phyloP scores from a whole-genome alignment of 1,284 basidiomycete genomes.

The Leccinum solheimii region DNA sequence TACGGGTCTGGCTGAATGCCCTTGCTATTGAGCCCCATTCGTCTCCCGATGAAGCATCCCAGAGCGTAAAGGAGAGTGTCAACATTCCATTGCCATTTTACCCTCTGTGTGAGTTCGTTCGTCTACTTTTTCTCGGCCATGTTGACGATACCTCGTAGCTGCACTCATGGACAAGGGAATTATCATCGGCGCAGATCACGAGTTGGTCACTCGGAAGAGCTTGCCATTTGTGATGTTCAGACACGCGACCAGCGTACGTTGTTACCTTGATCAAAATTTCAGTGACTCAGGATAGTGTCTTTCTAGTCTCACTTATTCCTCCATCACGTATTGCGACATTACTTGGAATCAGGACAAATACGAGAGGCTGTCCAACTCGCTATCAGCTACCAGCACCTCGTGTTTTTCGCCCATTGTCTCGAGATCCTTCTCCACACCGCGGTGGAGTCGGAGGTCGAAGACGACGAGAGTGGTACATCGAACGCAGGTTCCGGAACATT shows the following conservation, averaged over 20 bases:
- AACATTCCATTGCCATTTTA: slow-evolving; percentile 93
- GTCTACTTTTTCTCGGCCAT: slow-evolving; percentile 4
- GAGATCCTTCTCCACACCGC: slow-evolving; percentile 94
- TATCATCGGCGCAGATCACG: slow-evolving; percentile 94
- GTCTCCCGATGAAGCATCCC: slow-evolving; percentile 44
- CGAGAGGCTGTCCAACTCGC: slow-evolving; percentile 86
- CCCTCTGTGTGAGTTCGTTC: slow-evolving; percentile 76
- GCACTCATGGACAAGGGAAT: slow-evolving; percentile 98
- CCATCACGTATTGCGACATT: slow-evolving; percentile 86
- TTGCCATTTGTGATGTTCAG: slow-evolving; percentile 92
- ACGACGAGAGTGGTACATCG: slow-evolving; percentile 31
- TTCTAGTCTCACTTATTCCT: slow-evolving; percentile 89
- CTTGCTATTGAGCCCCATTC: slow-evolving; percentile 76
- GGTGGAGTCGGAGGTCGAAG: slow-evolving; percentile 78
- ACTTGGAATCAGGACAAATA: slow-evolving; percentile 72
- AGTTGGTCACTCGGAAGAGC: slow-evolving; percentile 73
- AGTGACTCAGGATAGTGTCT: slow-evolving; percentile 2
- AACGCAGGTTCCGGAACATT: slow-evolving; percentile 43
- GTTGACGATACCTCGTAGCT: slow-evolving; percentile 48
- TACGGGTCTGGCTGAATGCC: slow-evolving; percentile 95
- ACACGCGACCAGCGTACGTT: slow-evolving; percentile 81
- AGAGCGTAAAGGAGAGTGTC: slow-evolving; percentile 88
- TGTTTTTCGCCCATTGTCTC: slow-evolving; percentile 93
- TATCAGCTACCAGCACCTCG: slow-evolving; percentile 81
- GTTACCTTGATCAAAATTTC: background rate